These are phyloP conservation scores for Abrus precatorius DNA, from an alignment of 306 rosid genomes.

Conservation along the genomic window DNA sequence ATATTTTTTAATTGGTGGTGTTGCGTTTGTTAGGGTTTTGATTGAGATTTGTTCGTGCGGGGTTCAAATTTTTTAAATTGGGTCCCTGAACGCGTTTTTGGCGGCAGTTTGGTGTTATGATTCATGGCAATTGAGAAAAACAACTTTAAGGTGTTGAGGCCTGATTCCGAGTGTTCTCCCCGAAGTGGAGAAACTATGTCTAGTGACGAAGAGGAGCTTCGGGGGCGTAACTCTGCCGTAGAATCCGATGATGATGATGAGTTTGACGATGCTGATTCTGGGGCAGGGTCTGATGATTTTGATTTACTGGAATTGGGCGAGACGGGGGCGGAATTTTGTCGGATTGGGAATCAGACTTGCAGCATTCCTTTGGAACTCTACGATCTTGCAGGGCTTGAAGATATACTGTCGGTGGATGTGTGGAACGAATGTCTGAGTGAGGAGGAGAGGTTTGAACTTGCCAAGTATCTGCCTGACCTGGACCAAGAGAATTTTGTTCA, in stretches of 20 bases:
- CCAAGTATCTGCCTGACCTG: constrained; percentile 92
- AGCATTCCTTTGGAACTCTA: constrained; percentile 91
- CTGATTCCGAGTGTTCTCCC: constrained; percentile 82
- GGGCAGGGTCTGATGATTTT: constrained; percentile 97
- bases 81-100: constrained; percentile 39
- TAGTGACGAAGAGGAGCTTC: constrained; percentile 86
- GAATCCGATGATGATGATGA: constrained; percentile 96
- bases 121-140: constrained; percentile 95
- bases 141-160: constrained; percentile 79
- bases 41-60: constrained; percentile 51
- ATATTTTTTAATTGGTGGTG: constrained; percentile 31
- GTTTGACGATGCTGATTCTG: constrained; percentile 89
- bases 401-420: constrained; percentile 82
- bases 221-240: constrained; percentile 63
- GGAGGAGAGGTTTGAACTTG: constrained; percentile 85
- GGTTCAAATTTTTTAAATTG: constrained; percentile 47
- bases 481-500: constrained; percentile 82
- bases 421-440: constrained; percentile 94
- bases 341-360: constrained; percentile 86
- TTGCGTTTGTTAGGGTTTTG: constrained; percentile 51
- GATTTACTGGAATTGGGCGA: constrained; percentile 94
- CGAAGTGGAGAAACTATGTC: constrained; percentile 81
- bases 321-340: constrained; percentile 91
- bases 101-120: constrained; percentile 59
- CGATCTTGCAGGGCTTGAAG: constrained; percentile 89